Conservation (phyloP, 106 monocot species). For the Platanthera guangdongensis region DNA sequence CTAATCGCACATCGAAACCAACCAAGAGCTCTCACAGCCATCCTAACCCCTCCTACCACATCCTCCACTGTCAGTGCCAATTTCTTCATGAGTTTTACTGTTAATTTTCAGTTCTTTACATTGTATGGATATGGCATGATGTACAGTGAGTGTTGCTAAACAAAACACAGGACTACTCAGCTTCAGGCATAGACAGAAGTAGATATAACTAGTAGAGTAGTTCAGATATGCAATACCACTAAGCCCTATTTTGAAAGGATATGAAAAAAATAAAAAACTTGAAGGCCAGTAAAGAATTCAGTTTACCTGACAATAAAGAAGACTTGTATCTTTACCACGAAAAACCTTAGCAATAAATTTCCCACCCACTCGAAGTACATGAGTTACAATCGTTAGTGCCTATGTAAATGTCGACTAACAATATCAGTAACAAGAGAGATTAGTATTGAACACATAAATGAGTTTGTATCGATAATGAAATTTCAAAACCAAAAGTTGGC, state of each 20-base stretch:
- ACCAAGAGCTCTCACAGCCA: no score
- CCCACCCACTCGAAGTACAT: slow-evolving; percentile 86
- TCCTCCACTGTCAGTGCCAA: no score
- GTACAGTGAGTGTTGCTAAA: no score
- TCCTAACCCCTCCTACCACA: no score
- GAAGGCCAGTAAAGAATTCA: not conserved
- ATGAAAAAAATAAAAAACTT: not conserved
- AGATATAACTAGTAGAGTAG: not conserved
- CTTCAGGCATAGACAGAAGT: not conserved
- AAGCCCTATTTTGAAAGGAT: not conserved
- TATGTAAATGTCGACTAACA: slow-evolving; percentile 11
- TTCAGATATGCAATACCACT: not conserved
- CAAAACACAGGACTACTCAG: not conserved
- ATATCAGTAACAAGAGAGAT: not conserved
- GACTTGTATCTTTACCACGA: slow-evolving; percentile 97
- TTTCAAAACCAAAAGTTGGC: not conserved
- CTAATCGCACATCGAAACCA: no score
- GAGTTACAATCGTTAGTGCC: slow-evolving; percentile 93
- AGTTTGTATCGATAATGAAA: not conserved
- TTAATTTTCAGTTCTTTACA: no score
- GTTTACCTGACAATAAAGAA: slow-evolving; percentile 87
- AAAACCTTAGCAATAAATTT: slow-evolving; percentile 95
- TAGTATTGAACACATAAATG: not conserved
- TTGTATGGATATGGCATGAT: no score
- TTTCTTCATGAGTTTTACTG: no score